Evolutionary conservation across 352 stramenopile species (phyloP).

Genomic region (Pelagophyceae sp.): DNA sequence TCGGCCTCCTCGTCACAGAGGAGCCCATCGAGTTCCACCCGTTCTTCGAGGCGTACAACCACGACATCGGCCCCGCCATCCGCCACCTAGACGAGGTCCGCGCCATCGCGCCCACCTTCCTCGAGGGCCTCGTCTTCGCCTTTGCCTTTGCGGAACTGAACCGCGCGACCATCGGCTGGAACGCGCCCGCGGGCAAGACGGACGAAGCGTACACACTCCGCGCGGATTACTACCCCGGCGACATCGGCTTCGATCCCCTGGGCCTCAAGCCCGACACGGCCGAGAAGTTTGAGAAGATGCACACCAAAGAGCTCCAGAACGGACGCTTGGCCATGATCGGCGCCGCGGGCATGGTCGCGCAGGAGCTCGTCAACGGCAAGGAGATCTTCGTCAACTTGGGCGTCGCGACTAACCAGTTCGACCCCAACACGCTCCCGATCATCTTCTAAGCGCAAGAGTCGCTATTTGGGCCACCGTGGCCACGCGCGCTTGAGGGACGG

Average conservation of each 20-base stretch:
- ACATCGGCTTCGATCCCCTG: conserved; percentile 43
- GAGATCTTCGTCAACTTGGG: neutral
- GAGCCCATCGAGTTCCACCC: conserved; percentile 29
- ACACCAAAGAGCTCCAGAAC: neutral
- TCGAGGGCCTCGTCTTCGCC: too few relatives aligned
- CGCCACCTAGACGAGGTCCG: too few relatives aligned
- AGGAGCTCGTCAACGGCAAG: too few relatives aligned
- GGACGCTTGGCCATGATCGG: conserved; percentile 34
- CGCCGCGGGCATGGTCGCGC: too few relatives aligned
- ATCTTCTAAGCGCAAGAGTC: too few relatives aligned
- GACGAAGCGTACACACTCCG: conserved; percentile 33
- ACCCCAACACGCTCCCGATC: too few relatives aligned
- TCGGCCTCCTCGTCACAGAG: conserved; percentile 41
- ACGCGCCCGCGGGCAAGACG: conserved; percentile 33
- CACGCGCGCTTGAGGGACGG: too few relatives aligned
- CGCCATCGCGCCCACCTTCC: too few relatives aligned
- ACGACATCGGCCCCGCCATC: too few relatives aligned
- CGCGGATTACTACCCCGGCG: conserved; percentile 39
- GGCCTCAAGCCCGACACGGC: conserved; percentile 35
- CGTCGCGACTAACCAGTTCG: neutral
- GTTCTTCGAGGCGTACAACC: conserved; percentile 31
- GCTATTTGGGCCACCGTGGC: too few relatives aligned
- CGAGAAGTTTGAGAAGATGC: conserved; percentile 22
- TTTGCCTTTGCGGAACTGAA: conserved; percentile 40
- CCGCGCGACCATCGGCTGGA: conserved; percentile 40